phyloP scores from a whole-genome alignment of 1,284 basidiomycete genomes.

The Takashimella koratensis region DNA sequence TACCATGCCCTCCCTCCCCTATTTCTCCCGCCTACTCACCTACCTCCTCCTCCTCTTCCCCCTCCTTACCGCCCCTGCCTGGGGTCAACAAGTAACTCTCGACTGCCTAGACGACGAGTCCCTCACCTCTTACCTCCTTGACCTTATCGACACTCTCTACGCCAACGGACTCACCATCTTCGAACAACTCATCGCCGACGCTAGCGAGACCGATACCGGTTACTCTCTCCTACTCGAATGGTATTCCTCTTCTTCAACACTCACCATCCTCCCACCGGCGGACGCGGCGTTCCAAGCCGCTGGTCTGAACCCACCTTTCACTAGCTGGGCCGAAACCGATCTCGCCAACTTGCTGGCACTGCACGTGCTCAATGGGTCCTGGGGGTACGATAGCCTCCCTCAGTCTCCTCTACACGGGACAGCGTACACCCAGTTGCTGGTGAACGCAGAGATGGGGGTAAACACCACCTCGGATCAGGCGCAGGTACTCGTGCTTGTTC shows the following conservation, averaged over 20 bases:
- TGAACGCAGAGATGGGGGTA: not conserved
- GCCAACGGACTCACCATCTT: slow-evolving; percentile 35
- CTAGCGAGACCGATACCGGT: slow-evolving; percentile 28
- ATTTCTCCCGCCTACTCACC: no score
- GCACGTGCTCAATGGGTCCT: slow-evolving; percentile 26
- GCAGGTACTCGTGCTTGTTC: slow-evolving; percentile 23
- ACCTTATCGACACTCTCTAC: slow-evolving; percentile 35
- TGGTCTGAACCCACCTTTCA: slow-evolving; percentile 28
- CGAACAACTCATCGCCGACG: slow-evolving; percentile 35
- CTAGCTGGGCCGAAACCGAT: slow-evolving; percentile 10
- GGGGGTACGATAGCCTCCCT: slow-evolving; percentile 14
- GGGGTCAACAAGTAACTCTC: slow-evolving; percentile 9
- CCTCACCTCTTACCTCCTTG: slow-evolving; percentile 31
- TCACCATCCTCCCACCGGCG: slow-evolving; percentile 35
- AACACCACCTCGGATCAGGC: not conserved
- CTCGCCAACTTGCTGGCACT: slow-evolving; percentile 27
- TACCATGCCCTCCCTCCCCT: not conserved
- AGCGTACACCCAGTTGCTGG: not conserved
- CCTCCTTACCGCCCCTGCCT: not conserved
- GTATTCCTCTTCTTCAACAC: slow-evolving; percentile 8
- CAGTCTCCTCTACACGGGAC: slow-evolving; percentile 9
- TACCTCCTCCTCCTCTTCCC: not conserved
- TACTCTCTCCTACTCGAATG: slow-evolving; percentile 28
- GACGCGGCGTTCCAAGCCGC: slow-evolving; percentile 33
- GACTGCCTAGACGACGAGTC: slow-evolving; percentile 22